phyloP scores from a whole-genome alignment of 1,139 yeast species.

The Protomyces inouyei region DNA sequence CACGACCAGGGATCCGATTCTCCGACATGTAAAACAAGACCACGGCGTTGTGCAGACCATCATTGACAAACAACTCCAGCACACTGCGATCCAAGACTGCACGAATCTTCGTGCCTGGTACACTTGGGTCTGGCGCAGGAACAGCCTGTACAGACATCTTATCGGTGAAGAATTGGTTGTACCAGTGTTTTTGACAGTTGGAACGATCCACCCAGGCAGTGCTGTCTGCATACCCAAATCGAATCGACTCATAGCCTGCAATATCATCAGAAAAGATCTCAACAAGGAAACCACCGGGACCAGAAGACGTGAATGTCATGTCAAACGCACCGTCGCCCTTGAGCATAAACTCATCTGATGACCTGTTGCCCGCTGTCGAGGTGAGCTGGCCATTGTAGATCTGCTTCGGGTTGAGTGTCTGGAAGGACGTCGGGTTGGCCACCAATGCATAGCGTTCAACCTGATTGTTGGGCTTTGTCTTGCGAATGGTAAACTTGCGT shows the following conservation, averaged over 20 bases:
- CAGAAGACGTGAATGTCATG: slow-evolving; percentile 1
- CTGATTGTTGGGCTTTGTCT: slow-evolving; percentile 1
- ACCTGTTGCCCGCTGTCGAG: not conserved
- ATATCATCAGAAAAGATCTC: slow-evolving; percentile 4
- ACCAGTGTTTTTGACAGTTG: slow-evolving; percentile 10
- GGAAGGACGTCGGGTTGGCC: slow-evolving; percentile 3
- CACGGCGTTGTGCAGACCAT: slow-evolving; percentile 16
- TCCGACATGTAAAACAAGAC: slow-evolving; percentile 13
- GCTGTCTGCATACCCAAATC: slow-evolving; percentile 9
- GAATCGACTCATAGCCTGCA: not conserved
- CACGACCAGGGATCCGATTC: slow-evolving; percentile 5
- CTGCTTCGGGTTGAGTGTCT: not conserved
- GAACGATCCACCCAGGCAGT: slow-evolving; percentile 20
- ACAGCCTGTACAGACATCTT: slow-evolving; percentile 4
- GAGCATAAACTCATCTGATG: not conserved
- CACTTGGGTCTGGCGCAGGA: slow-evolving; percentile 2
- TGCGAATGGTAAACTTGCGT: slow-evolving; percentile 18
- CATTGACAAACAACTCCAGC: slow-evolving; percentile 20
- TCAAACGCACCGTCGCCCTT: slow-evolving; percentile 16
- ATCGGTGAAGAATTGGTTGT: slow-evolving; percentile 10
- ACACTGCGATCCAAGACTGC: slow-evolving; percentile 18
- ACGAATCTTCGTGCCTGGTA: not conserved
- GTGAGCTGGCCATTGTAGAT: not conserved
- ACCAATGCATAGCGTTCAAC: slow-evolving; percentile 3
- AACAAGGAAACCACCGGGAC: slow-evolving; percentile 1